Percentiles rank a stretch among this genome's conserved stretches.
Conservation (phyloP, 768 basidiomycete genomes). For the Phlebiopsis gigantea region DNA sequence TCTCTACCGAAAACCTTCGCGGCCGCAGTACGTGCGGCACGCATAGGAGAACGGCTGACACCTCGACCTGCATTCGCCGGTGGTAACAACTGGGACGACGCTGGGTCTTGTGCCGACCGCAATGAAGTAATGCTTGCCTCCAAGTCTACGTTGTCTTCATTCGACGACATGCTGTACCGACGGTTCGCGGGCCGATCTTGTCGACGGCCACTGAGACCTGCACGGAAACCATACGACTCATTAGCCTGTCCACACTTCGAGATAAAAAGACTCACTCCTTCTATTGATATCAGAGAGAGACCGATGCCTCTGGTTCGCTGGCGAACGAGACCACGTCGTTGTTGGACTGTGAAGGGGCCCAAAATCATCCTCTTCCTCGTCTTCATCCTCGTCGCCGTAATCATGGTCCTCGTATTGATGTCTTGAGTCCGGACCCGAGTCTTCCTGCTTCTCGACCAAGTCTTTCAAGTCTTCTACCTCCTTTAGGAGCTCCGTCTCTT, state of each 20-base stretch:
- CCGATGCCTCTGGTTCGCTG: constrained; percentile 1
- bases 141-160: constrained; percentile 37
- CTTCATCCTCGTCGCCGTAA: constrained; percentile 49
- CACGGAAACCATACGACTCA: neutral
- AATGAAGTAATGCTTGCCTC: constrained; percentile 36
- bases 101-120: constrained; percentile 17
- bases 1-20: constrained; percentile 49
- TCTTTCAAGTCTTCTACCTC: constrained; percentile 56
- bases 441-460: constrained; percentile 55
- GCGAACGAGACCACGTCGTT: constrained; percentile 24
- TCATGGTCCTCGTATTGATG: constrained; percentile 55
- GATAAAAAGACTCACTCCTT: neutral
- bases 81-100: neutral
- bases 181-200: constrained; percentile 13
- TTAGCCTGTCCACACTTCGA: neutral
- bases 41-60: constrained; percentile 30
- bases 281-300: constrained; percentile 5
- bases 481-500: constrained; percentile 66
- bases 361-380: constrained; percentile 44
- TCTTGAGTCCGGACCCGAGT: constrained; percentile 43
- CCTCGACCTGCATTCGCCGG: constrained; percentile 14
- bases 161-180: constrained; percentile 47
- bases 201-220: constrained; percentile 16
- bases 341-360: constrained; percentile 21
- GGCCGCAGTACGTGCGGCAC: constrained; percentile 32